These are phyloP conservation scores for Coemansia sp. DNA, from an alignment of 371 early-diverging fungal genomes.

Conservation along the genomic window DNA sequence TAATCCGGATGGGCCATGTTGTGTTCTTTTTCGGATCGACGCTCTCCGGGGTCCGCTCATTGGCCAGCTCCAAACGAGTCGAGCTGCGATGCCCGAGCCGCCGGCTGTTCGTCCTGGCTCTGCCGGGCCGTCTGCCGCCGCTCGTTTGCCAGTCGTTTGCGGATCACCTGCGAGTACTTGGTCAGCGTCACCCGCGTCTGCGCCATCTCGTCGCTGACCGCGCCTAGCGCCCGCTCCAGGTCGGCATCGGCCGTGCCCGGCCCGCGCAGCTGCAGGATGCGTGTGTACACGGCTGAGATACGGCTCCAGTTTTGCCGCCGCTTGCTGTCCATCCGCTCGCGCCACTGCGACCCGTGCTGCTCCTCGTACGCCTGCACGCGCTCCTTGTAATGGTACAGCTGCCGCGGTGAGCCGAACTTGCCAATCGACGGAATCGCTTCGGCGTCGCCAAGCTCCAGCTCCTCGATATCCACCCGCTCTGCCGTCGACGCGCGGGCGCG, in stretches of 20 bases:
- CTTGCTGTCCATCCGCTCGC: conserved; percentile 41
- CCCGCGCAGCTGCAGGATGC: conserved; percentile 33
- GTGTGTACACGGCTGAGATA: conserved; percentile 35
- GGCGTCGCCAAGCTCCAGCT: conserved; percentile 19
- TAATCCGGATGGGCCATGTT: conserved; percentile 7
- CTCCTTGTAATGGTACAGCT: conserved; percentile 28
- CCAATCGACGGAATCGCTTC: conserved; percentile 38
- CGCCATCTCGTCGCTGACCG: conserved; percentile 23
- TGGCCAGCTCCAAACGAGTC: not conserved
- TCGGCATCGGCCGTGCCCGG: conserved; percentile 4
- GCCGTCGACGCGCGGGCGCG: not conserved
- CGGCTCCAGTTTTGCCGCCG: conserved; percentile 44
- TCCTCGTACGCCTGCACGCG: conserved; percentile 21
- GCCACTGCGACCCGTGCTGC: conserved; percentile 29
- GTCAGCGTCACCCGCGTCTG: conserved; percentile 21
- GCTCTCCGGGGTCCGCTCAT: not conserved
- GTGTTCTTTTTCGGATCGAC: conserved; percentile 4
- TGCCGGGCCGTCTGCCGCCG: conserved; percentile 10
- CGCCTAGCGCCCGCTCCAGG: conserved; percentile 26
- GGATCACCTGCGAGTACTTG: conserved; percentile 31
- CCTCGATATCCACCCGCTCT: not conserved
- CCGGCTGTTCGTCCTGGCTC: not conserved
- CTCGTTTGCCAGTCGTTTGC: conserved; percentile 31
- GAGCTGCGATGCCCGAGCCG: conserved; percentile 2
- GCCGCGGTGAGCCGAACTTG: conserved; percentile 27